phyloP scores from a whole-genome alignment of 495 filamentous ascomycete species.

The Ramalina intermedia region DNA sequence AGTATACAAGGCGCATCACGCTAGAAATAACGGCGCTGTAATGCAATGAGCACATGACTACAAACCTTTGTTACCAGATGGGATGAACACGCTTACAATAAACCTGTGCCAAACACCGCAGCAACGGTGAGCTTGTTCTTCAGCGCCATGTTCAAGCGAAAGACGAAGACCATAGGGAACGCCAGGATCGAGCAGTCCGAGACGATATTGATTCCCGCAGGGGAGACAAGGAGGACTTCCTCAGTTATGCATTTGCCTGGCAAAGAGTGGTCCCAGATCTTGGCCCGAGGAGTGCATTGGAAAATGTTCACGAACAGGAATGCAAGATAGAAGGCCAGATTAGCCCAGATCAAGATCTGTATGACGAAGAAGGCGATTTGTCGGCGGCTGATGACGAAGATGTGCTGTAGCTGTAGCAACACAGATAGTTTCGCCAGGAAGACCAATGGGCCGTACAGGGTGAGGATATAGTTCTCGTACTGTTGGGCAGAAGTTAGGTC shows the following conservation, averaged over 20 bases:
- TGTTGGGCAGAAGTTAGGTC: too few species aligned
- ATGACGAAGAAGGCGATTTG: slow-evolving; percentile 1
- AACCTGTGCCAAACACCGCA: slow-evolving; percentile 1
- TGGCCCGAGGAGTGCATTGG: slow-evolving; percentile 1
- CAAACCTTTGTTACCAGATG: neutral
- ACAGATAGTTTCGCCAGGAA: slow-evolving; percentile 5
- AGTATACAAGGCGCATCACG: neutral
- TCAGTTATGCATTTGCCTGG: slow-evolving; percentile 34
- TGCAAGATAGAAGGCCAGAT: slow-evolving; percentile 4
- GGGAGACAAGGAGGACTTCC: slow-evolving; percentile 29
- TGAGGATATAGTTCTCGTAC: too few species aligned
- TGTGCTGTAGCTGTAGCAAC: slow-evolving; percentile 3
- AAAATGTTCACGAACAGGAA: slow-evolving; percentile 4
- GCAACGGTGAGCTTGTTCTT: slow-evolving; percentile 26
- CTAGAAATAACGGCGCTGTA: neutral
- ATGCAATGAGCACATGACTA: neutral
- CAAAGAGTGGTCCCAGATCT: slow-evolving; percentile 26
- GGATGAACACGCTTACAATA: slow-evolving; percentile 2
- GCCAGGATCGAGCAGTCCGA: slow-evolving; percentile 35
- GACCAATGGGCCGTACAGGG: neutral
- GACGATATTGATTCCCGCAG: slow-evolving; percentile 34
- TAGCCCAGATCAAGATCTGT: slow-evolving; percentile 2
- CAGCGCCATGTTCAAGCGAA: slow-evolving; percentile 29
- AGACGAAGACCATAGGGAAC: slow-evolving; percentile 34
- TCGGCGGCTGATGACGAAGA: slow-evolving; percentile 6